Base-by-base conservation (phyloP, 129 eudicot species). In the Ambrosia trifida region DNA sequence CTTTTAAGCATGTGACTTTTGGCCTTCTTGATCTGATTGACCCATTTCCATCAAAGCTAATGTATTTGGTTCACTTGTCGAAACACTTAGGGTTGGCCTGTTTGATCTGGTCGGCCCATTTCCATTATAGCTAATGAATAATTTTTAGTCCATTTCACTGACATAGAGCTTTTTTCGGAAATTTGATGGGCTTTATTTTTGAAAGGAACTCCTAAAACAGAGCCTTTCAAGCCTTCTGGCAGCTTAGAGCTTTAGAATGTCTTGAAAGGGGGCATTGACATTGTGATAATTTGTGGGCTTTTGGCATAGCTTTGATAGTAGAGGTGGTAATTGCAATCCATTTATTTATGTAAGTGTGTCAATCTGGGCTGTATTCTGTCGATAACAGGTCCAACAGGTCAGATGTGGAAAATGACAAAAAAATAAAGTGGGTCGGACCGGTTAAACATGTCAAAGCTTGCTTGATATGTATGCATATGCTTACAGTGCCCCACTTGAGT, bases 1-100 rank as follows among this genome's bases (percentile, higher is more conserved):
- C 54, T 44, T 43, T 32, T 32, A 60, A 59, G 66, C 66, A 66
- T 43, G 70, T 24, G 19, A 65, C 19, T 20, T 64, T 18, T 43
- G 32, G 17, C 5, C 32, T 10, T 18, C 19, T 36, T 63, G 68
- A 35, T 63, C 68, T 63, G 68, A 19, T 41, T 28, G 40, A 63
- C 7, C 30, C 4, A 36, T 62, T 62, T 62, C 20, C 49, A 16
- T 62, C 3, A 17, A 35, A 40, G 68, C 47, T 62, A 36, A 62
- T 36, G 19, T 35, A 17, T 32, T 14, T 13, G 12, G 5, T 40
- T 40, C 18, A 60, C 44, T 17, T n/a, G 4, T 31, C 14, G 38
- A 5, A 60, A 35, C 41, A 32, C 57, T 51, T 3, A 17, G 57
- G 24, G 16, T 51, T 10, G 44, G 44, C 44, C 10, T 40, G 11